Evolutionary conservation across 805 yeast species (phyloP).

Genomic region (Kodamaea leandrae): DNA sequence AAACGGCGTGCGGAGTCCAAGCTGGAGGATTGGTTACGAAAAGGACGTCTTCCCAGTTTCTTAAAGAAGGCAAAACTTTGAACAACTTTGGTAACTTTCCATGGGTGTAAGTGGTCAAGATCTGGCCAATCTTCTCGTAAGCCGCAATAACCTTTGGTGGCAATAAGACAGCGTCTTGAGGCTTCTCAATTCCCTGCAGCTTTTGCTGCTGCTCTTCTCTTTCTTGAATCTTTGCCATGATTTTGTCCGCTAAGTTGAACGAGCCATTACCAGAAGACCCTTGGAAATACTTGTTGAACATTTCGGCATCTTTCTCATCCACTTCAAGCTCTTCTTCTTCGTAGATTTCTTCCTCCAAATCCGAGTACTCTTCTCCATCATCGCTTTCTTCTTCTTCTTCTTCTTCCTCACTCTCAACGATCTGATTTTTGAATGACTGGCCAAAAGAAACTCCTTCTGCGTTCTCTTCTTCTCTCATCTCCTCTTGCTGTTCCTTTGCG

Average conservation of each 20-base stretch:
- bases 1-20: slow-evolving; percentile 95
- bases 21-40: slow-evolving; percentile 88
- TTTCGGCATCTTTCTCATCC: slow-evolving; percentile 77
- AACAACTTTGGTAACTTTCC: slow-evolving; percentile 96
- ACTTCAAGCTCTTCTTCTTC: slow-evolving; percentile 64
- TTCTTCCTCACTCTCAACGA: slow-evolving; percentile 27
- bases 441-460: slow-evolving; percentile 18
- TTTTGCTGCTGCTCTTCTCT: slow-evolving; percentile 42
- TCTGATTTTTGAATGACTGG: slow-evolving; percentile 21
- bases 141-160: slow-evolving; percentile 98
- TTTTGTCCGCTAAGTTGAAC: slow-evolving; percentile 84
- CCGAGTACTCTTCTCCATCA: slow-evolving; percentile 54
- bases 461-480: slow-evolving; percentile 65
- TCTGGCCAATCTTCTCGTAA: slow-evolving; percentile 85
- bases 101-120: slow-evolving; percentile 84
- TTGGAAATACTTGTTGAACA: slow-evolving; percentile 76
- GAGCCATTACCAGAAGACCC: slow-evolving; percentile 34
- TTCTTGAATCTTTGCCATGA: slow-evolving; percentile 84
- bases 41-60: slow-evolving; percentile 93
- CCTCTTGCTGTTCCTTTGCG: slow-evolving; percentile 93
- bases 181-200: slow-evolving; percentile 10
- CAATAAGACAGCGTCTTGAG: slow-evolving; percentile 67
- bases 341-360: slow-evolving; percentile 48
- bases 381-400: slow-evolving; percentile 39
- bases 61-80: slow-evolving; percentile 88